These are phyloP conservation scores for Phytopythium mirpurense DNA, from an alignment of 352 stramenopile genomes.

Conservation along the genomic window DNA sequence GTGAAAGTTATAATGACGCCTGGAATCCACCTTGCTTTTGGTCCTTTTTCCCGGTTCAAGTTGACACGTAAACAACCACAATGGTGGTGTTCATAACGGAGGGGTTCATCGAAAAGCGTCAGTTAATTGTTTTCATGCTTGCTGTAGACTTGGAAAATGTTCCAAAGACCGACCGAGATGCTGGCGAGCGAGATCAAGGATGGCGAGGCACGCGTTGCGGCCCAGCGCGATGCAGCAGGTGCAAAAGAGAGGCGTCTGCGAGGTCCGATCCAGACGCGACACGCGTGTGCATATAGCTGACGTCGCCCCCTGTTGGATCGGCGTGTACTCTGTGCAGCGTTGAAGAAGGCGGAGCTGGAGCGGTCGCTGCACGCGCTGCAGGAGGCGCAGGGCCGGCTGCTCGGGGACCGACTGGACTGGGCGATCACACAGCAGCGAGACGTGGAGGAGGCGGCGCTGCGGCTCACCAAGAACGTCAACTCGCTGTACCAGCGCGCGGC, in stretches of 20 bases:
- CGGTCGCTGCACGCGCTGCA: constrained; percentile 37
- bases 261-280: background rate
- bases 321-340: constrained; percentile 1
- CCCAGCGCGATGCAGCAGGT: constrained; percentile 1
- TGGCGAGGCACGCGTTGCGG: constrained; percentile 3
- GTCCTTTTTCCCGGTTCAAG: no score
- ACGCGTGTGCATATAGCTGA: background rate
- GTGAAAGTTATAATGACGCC: constrained; percentile 13
- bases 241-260: background rate
- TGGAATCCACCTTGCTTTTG: background rate
- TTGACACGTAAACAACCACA: no score
- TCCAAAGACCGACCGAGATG: background rate
- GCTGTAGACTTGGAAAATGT: no score
- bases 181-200: constrained; percentile 5
- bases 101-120: no score
- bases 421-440: constrained; percentile 46
- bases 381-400: constrained; percentile 24
- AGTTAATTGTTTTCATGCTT: no score
- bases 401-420: constrained; percentile 42
- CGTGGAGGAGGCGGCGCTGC: constrained; percentile 53
- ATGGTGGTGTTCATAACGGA: no score
- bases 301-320: no score
- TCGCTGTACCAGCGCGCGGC: constrained; percentile 46
- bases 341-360: constrained; percentile 23
- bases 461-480: constrained; percentile 59